These are phyloP conservation scores for Panicum hallii DNA, from an alignment of 202 grass and related monocot genomes.

Conservation along the genomic window DNA sequence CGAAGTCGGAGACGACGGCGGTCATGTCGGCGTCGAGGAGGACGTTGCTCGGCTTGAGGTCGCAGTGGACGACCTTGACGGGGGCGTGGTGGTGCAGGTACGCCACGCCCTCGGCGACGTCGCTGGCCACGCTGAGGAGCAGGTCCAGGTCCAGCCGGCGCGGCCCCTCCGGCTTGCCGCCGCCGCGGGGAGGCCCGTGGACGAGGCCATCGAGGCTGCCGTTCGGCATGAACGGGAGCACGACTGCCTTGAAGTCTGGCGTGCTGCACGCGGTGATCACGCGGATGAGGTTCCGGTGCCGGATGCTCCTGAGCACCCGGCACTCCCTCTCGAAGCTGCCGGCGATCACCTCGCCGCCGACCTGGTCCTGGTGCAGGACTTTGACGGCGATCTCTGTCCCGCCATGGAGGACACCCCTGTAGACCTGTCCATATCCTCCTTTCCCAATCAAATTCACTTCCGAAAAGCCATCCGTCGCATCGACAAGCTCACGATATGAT, in stretches of 20 bases:
- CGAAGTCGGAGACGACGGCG: slow-evolving; percentile 76
- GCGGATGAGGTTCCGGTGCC: slow-evolving; percentile 77
- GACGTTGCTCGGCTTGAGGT: slow-evolving; percentile 83
- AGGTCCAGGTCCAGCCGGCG: slow-evolving; percentile 45
- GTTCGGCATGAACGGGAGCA: slow-evolving; percentile 83
- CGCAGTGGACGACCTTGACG: slow-evolving; percentile 73
- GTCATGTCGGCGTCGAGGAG: slow-evolving; percentile 70
- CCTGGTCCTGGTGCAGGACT: slow-evolving; percentile 50
- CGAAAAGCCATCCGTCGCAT: slow-evolving; percentile 62
- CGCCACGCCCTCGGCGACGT: slow-evolving; percentile 71
- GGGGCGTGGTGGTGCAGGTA: slow-evolving; percentile 78
- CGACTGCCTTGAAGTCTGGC: slow-evolving; percentile 78
- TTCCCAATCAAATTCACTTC: slow-evolving; percentile 57
- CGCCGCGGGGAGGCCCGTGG: slow-evolving; percentile 26
- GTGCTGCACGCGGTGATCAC: slow-evolving; percentile 78
- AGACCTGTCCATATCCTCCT: slow-evolving; percentile 66
- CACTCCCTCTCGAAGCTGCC: slow-evolving; percentile 79
- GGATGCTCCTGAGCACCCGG: slow-evolving; percentile 63
- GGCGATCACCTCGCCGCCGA: slow-evolving; percentile 20
- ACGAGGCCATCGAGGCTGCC: slow-evolving; percentile 73
- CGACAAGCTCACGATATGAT: slow-evolving; percentile 61
- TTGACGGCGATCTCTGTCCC: slow-evolving; percentile 62
- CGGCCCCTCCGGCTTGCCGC: neutral
- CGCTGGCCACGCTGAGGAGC: slow-evolving; percentile 59
- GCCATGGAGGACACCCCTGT: slow-evolving; percentile 54